Evolutionary conservation across 2,329 filamentous ascomycete species (phyloP), one percentile per base, ranked within the genome.

Genomic region (Ophiosphaerella narmari): DNA sequence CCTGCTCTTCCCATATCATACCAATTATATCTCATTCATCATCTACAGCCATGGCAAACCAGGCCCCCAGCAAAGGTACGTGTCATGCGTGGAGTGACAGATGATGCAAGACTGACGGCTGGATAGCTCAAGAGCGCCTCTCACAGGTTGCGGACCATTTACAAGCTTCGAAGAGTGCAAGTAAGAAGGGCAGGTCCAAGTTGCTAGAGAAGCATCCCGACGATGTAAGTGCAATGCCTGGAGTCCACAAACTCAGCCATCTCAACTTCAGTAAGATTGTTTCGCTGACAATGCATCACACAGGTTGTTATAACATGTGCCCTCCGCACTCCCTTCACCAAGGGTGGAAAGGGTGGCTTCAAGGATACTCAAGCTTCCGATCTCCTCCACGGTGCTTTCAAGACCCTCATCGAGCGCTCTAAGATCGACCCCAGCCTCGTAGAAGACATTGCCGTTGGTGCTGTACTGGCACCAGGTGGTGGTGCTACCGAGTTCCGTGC

Each of bases 401-500:
- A 86, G 76, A 86, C 86, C 52, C 79, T 97, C 59, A 82, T 97
- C 70, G 81, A 89, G 49, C 89, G 91, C 65, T 97, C 92, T 61
- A 86, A 86, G 60, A 95, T 97, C 76, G 89, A 97, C 77, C 92
- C 94, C 18, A 79, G 79, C 33, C 82, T 94, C 32, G 91, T 99
- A 41, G 90, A 97, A 75, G 94, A 99, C 72, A 88, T 99, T 60
- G 88, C 88, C 44, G 92, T 97, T 50, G 94, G 94, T 60, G 88
- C 87, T 48, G 94, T 99, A 26, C 86, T 99, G 41, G 86, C 93
- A 14, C 93, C 93, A 31, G 94, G 94, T 55, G 94, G 91, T 63
- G 94, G 93, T 62, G 94, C 94, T 18, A 97, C 94, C 39, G 94
- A 97, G 79, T 97, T 96, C 86, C 88, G 94, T 60, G 94, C 91